Evolutionary conservation across 2,329 filamentous ascomycete genomes (phyloP).

Genomic region (Pseudocercospora fuligena): DNA sequence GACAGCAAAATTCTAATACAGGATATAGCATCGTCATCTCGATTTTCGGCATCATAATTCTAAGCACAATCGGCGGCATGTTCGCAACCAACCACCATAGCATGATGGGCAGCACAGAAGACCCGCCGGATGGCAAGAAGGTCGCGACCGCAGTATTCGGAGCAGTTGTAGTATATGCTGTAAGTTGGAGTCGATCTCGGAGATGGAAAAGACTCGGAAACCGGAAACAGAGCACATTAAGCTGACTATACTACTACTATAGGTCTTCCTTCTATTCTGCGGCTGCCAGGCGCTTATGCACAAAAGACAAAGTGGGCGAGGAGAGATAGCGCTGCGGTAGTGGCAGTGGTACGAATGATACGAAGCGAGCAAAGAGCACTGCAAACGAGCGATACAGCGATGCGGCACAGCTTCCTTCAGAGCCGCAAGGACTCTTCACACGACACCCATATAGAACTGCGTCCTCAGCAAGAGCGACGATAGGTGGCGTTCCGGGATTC

Average conservation of each 20-base stretch:
- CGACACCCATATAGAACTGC: neutral
- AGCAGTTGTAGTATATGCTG: slow-evolving; percentile 85
- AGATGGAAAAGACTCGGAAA: neutral
- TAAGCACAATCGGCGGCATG: slow-evolving; percentile 69
- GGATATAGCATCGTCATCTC: slow-evolving; percentile 69
- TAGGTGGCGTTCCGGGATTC: neutral
- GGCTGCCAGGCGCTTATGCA: slow-evolving; percentile 87
- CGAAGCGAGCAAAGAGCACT: slow-evolving; percentile 3
- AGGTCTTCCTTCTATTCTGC: slow-evolving; percentile 93
- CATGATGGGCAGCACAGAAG: slow-evolving; percentile 75
- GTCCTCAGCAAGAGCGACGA: neutral
- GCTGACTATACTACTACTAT: slow-evolving; percentile 14
- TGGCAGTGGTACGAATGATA: neutral
- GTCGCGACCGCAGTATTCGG: slow-evolving; percentile 86
- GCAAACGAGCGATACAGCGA: neutral
- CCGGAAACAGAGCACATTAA: neutral
- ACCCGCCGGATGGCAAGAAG: slow-evolving; percentile 67
- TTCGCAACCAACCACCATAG: slow-evolving; percentile 79
- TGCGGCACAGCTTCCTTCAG: slow-evolving; percentile 8
- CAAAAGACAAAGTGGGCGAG: slow-evolving; percentile 78
- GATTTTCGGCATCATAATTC: slow-evolving; percentile 67
- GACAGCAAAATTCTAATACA: neutral
- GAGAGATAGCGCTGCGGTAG: slow-evolving; percentile 76
- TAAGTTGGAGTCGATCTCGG: slow-evolving; percentile 57
- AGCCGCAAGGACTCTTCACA: neutral